Percentiles rank a stretch among this genome's conserved stretches.
phyloP scores from a whole-genome alignment of 495 filamentous ascomycete genomes.

The Lindgomyces ingoldianus region DNA sequence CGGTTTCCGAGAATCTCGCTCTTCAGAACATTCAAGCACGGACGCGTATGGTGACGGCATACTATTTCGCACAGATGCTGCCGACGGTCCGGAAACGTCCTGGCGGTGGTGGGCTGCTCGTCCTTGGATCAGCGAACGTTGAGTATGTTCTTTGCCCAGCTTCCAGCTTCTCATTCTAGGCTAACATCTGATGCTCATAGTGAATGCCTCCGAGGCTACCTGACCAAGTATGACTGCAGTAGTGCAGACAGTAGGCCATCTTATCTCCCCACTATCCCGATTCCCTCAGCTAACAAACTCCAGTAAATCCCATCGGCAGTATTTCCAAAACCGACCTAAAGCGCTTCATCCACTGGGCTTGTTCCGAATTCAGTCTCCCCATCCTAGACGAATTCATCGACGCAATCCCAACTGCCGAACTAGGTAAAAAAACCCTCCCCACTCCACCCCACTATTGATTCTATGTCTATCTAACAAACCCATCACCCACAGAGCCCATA shows the following conservation, averaged over 20 bases:
- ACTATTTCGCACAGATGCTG: constrained; percentile 70
- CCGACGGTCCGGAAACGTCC: constrained; percentile 57
- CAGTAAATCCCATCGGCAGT: constrained; percentile 41
- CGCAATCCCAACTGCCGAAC: constrained; percentile 51
- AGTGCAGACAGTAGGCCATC: constrained; percentile 50
- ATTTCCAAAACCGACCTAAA: constrained; percentile 67
- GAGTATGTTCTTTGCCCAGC: too few relatives aligned
- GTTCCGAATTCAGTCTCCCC: constrained; percentile 64
- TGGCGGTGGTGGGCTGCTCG: constrained; percentile 61
- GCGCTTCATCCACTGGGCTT: constrained; percentile 70
- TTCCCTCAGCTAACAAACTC: too few relatives aligned
- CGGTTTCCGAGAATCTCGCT: constrained; percentile 61
- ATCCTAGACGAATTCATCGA: constrained; percentile 66
- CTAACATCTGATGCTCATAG: too few relatives aligned
- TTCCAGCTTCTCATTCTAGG: too few relatives aligned
- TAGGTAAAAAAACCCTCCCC: too few relatives aligned
- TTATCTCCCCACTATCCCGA: too few relatives aligned
- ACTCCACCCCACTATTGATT: too few relatives aligned
- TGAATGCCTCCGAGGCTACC: constrained; percentile 56
- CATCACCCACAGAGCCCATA: too few relatives aligned
- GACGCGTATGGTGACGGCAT: constrained; percentile 77
- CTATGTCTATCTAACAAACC: too few relatives aligned
- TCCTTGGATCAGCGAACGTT: constrained; percentile 65
- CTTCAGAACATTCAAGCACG: constrained; percentile 84
- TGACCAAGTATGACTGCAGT: constrained; percentile 70